Evolutionary conservation across 2,329 filamentous ascomycete genomes (phyloP), one percentile per base, ranked within the genome.

Genomic region (Trichoderma cornu-damae): DNA sequence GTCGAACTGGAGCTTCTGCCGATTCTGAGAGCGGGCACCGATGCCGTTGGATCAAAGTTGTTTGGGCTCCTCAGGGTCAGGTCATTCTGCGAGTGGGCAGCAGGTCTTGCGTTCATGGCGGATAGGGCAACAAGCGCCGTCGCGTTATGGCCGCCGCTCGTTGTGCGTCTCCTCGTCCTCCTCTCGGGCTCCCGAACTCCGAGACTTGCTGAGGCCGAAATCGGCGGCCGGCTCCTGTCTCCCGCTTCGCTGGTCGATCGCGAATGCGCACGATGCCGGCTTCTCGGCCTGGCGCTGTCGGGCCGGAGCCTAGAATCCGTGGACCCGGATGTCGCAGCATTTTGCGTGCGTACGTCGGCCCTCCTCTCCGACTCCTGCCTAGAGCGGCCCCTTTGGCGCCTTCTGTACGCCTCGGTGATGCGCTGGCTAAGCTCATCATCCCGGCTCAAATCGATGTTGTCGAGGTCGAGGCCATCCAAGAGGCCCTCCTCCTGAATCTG

Each of bases 401-500:
- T 81, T 58, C 89, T 79, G 67, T 95, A 96, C 2, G 90, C 90
- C 66, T 95, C 89, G 2, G 91, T 92, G 64, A 97, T 96, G 59
- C 88, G 85, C 66, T 93, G 88, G 62, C 89, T 96, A 14, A 97
- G 83, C 66, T 95, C 90, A 66, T 96, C 91, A 68, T 96, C 90
- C 66, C 91, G 89, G 48, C 78, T 83, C 14, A 90, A 79, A 61
- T 93, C 91, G 54, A 96, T 85, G 62, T 92, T 92, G 65, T 94
- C 89, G 56, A 96, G 75, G 68, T 96, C 92, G 46, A 96, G 84
- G 16, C 90, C 92, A 65, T 96, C 90, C 32, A 96, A 73, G 18
- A 96, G 74, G 0, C 93, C 91, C 67, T 96, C 90, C 62, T 93
- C 87, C 63, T 92, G 81, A 59, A 96, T 96, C 68, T 96, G 90